These are phyloP conservation scores for Oidiodendron maius DNA, from an alignment of 495 filamentous ascomycete species.

Conservation along the genomic window DNA sequence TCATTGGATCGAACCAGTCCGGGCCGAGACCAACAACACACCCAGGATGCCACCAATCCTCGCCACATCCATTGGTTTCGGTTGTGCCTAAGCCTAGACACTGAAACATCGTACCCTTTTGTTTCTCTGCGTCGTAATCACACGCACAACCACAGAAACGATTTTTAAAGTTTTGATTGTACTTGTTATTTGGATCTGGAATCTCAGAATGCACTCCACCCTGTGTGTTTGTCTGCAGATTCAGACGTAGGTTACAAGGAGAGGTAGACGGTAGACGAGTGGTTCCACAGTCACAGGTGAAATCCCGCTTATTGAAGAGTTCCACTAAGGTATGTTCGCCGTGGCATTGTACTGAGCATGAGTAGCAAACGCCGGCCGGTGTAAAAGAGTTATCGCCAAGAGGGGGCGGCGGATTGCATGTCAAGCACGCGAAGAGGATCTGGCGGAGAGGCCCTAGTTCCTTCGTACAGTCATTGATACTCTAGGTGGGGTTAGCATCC, in stretches of 20 bases:
- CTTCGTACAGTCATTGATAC: conserved; percentile 88
- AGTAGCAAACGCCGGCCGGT: conserved; percentile 86
- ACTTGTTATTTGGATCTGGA: conserved; percentile 68
- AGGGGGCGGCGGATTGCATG: conserved; percentile 77
- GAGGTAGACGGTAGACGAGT: conserved; percentile 62
- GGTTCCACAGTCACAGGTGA: conserved; percentile 95
- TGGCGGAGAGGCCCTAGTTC: conserved; percentile 82
- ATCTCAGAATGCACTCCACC: conserved; percentile 69
- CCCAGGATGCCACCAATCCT: conserved; percentile 99
- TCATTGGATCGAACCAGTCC: conserved; percentile 47
- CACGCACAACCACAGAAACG: conserved; percentile 86
- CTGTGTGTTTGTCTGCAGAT: conserved; percentile 65
- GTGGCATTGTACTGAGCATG: conserved; percentile 94
- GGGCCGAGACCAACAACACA: conserved; percentile 77
- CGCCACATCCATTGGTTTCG: conserved; percentile 76
- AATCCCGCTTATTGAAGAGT: conserved; percentile 91
- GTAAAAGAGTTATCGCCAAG: conserved; percentile 56
- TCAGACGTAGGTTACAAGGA: conserved; percentile 73
- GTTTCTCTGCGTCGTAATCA: conserved; percentile 75
- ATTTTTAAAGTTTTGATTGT: conserved; percentile 93
- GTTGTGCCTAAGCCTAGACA: conserved; percentile 71
- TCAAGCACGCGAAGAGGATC: conserved; percentile 81
- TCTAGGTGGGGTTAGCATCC: conserved; percentile 38
- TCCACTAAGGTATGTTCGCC: conserved; percentile 93
- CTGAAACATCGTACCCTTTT: conserved; percentile 99